Evolutionary conservation across 1,284 basidiomycete genomes (phyloP), one percentile per base, ranked within the genome.

Genomic region (Rhodofomes roseus): DNA sequence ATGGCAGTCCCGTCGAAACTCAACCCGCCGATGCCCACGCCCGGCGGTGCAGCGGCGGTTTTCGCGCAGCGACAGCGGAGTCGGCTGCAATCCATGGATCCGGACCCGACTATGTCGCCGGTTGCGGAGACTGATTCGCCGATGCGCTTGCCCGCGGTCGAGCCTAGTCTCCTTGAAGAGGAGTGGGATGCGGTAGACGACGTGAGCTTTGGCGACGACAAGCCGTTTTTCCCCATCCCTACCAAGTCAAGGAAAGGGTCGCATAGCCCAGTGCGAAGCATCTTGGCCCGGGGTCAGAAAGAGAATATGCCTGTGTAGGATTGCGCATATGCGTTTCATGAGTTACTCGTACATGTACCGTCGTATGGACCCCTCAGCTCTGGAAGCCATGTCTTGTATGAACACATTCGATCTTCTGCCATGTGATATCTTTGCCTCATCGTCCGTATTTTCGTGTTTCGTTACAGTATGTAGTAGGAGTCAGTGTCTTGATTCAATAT

Each of bases 131-230:
- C 65, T 7, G 74, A 79, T 22, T 83, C 82, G n/a, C 84, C 86
- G 0, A 68, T 85, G 60, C 78, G 82, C 11, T 46, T 78, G 56
- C 66, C 67, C 40, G 68, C 71, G 34, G 65, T 75, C 4, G 80
- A 86, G 60, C 81, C 82, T 16, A 86, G 83, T 68, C 67, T 88
- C 63, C 68, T 88, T 58, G 84, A 86, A 63, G 85, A 86, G 58
- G 78, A 81, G 40, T 83, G 81, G 78, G 78, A 79, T 51, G 66
- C 72, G 23, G 61, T 67, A 66, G 78, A 78, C 20, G 84, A 85
- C 48, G 67, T 83, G 50, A 86, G 84, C 65, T 84, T 86, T 62
- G 81, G 78, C 67, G 69, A 74, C 55, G 70, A 71, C 51, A 66
- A 65, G 55, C 57, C 59, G 41, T 54, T 58, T 20, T 59, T 63